These are phyloP conservation scores for Podospora bellae-mahoneyi DNA, from an alignment of 495 filamentous ascomycete genomes.

Conservation along the genomic window DNA sequence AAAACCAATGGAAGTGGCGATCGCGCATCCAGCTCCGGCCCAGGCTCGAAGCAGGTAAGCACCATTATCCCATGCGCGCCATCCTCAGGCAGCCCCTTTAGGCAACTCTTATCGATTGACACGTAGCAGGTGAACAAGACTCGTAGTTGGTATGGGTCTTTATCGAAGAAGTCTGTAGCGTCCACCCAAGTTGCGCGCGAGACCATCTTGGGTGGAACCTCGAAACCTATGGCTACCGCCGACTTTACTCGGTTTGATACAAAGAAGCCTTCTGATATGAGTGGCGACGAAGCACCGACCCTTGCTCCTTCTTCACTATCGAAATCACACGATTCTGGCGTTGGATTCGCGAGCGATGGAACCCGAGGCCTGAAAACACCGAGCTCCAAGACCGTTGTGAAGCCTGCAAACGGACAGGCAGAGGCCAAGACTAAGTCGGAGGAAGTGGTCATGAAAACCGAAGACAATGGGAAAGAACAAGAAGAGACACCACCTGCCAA, in stretches of 20 bases:
- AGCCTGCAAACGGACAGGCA: constrained; percentile 9
- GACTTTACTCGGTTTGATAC: constrained; percentile 49
- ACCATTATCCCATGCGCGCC: background rate
- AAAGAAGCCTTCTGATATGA: constrained; percentile 35
- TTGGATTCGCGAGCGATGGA: background rate
- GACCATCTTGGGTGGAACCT: constrained; percentile 61
- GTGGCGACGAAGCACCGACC: constrained; percentile 25
- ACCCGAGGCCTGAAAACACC: constrained; percentile 1
- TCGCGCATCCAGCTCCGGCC: constrained; percentile 4
- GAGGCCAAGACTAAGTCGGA: constrained; percentile 7
- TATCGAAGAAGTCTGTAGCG: constrained; percentile 68
- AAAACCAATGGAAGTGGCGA: constrained; percentile 12
- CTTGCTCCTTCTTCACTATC: constrained; percentile 27
- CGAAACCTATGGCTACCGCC: constrained; percentile 35
- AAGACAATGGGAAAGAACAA: constrained; percentile 7
- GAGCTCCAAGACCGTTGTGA: background rate
- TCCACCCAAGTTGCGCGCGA: constrained; percentile 75
- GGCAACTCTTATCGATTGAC: constrained; percentile 18
- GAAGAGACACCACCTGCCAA: background rate
- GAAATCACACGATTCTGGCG: background rate
- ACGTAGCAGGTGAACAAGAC: constrained; percentile 50
- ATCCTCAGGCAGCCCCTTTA: background rate
- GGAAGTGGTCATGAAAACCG: constrained; percentile 11
- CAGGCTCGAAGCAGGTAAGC: constrained; percentile 25
- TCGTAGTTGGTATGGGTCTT: constrained; percentile 62